Evolutionary conservation across 2,329 filamentous ascomycete species (phyloP).

Genomic region (Rhynchosporium agropyri): DNA sequence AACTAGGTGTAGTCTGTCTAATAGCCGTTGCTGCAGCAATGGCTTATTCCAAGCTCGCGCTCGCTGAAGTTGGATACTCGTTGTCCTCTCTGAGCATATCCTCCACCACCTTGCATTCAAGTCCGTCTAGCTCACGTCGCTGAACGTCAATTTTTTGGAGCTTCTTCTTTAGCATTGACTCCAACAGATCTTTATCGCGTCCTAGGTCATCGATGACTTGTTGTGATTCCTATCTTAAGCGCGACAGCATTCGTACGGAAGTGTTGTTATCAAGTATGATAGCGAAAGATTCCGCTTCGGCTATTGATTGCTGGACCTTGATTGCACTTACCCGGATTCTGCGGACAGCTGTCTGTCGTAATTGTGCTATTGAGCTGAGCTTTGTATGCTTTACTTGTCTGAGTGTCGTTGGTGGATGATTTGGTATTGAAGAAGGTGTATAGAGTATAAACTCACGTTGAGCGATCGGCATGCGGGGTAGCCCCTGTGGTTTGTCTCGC

Average conservation of each 20-base stretch:
- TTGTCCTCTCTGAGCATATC: constrained; percentile 4
- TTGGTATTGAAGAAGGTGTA: background rate
- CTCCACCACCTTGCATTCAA: too few relatives aligned
- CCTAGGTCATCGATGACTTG: background rate
- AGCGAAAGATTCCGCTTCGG: constrained; percentile 4
- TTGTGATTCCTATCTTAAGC: background rate
- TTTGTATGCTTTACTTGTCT: background rate
- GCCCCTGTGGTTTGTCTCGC: too few relatives aligned
- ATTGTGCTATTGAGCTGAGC: background rate
- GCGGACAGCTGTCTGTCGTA: background rate
- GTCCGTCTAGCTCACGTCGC: background rate
- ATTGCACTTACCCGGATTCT: background rate
- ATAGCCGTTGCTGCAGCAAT: too few relatives aligned
- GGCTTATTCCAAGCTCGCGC: background rate
- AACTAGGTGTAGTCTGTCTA: too few relatives aligned
- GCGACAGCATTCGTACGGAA: constrained; percentile 2
- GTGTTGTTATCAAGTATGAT: background rate
- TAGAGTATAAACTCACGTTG: too few relatives aligned
- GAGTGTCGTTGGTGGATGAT: background rate
- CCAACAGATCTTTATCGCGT: constrained; percentile 1
- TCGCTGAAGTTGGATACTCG: background rate
- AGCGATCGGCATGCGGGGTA: too few relatives aligned
- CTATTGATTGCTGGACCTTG: constrained; percentile 3
- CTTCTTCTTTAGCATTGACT: constrained; percentile 8
- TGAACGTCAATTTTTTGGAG: background rate